Evolutionary conservation across 2,329 filamentous ascomycete species (phyloP), one percentile per base, ranked within the genome.

Genomic region (Trichoderma lentiforme): DNA sequence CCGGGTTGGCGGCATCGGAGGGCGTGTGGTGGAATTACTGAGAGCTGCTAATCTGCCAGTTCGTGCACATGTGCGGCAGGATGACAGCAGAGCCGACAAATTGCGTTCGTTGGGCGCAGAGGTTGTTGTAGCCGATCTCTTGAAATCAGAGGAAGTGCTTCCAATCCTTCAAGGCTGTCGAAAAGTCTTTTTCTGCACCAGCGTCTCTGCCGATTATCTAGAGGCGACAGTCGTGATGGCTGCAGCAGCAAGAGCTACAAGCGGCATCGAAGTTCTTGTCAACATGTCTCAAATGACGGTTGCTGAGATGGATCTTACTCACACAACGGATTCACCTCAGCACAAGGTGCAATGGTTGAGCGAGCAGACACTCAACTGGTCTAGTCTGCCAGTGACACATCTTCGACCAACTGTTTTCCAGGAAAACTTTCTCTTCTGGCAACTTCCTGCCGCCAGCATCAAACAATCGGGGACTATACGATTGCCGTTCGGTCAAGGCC

Each of bases 211-310:
- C 11, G 14, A 57, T n/a, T 58, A 67, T 15, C 47, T 67, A 9
- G 51, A 58, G 51, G 51, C 51, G 6, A 67, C 64, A 9, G 32
- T 57, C 9, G 64, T 67, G 8, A 67, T 67, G 64, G 64, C 64
- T 8, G 64, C 64, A 14, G 64, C 51, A 1, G 51, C 51, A 58
- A 67, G 18, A 14, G 64, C 64, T 28, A 56, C 64, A 5, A 14
- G 21, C 8, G 43, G 24, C 8, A 58, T 67, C 24, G 51, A 67
- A 9, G 15, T 58, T 7, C 24, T 58, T 1, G 32, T 58, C 51
- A 58, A 67, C 12, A 14, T 67, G 43, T 58, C 64, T 4, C 64
- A 58, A 36, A 67, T 67, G 51, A 67, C 64, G 12, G 64, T 43
- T 12, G 32, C 32, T n/a, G 51, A 57, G 21, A 67, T 67, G 32